Evolutionary conservation across 2,329 filamentous ascomycete species (phyloP).

Genomic region (Monilinia fructigena): DNA sequence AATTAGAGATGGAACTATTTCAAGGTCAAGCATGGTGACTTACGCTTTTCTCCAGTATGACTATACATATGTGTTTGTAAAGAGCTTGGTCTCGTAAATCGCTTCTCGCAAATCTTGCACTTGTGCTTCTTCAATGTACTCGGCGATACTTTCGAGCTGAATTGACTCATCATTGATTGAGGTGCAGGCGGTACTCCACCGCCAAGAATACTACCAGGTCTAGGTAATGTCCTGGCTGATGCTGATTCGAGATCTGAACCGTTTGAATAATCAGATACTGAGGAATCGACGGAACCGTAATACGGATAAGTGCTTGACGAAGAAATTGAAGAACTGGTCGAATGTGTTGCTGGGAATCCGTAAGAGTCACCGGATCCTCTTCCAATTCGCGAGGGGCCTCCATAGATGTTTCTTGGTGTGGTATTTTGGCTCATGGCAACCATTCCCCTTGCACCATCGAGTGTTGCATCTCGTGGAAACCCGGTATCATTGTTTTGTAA

Average conservation of each 20-base stretch:
- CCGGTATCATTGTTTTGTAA: conserved; percentile 58
- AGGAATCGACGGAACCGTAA: conserved; percentile 81
- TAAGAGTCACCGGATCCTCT: conserved; percentile 82
- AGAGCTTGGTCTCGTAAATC: conserved; percentile 91
- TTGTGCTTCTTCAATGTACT: conserved; percentile 99
- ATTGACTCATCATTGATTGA: conserved; percentile 97
- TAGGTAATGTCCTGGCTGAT: conserved; percentile 77
- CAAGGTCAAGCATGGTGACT: conserved; percentile 42
- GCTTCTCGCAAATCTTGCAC: conserved; percentile 98
- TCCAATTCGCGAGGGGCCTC: conserved; percentile 56
- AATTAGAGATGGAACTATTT: conserved; percentile 16
- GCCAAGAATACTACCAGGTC: conserved; percentile 67
- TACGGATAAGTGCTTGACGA: conserved; percentile 75
- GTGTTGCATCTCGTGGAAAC: conserved; percentile 74
- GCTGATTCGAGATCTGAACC: conserved; percentile 83
- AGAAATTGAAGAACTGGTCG: conserved; percentile 86
- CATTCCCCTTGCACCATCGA: conserved; percentile 88
- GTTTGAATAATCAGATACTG: conserved; percentile 90
- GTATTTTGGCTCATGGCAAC: conserved; percentile 94
- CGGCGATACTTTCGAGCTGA: conserved; percentile 93
- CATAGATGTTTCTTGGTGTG: conserved; percentile 87
- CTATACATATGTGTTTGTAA: conserved; percentile 98
- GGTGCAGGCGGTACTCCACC: conserved; percentile 72
- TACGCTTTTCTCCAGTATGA: conserved; percentile 97
- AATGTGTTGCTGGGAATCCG: conserved; percentile 83